Base-by-base conservation (phyloP, 495 filamentous ascomycete species). In the Aspergillus ellipticus region DNA sequence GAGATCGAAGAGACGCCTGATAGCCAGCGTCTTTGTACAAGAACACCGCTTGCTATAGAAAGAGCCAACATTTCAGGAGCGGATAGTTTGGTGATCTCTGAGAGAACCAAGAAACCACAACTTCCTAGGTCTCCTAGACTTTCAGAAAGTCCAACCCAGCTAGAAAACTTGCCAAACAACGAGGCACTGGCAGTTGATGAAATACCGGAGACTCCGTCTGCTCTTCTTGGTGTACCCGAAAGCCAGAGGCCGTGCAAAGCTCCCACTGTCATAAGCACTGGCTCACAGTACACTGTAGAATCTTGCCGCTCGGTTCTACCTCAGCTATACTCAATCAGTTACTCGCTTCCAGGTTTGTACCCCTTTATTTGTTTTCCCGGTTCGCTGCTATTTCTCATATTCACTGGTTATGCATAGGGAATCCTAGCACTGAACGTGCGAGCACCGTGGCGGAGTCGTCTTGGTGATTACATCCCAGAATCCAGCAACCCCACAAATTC, bases 121-220 rank as follows among this genome's bases (percentile, higher is more conserved):
- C 22, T 22, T 11, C 22, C n/a, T 31, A 53, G 4, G 28, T 22
- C 21, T 41, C 13, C 16, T 10, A 13, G 22, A 9, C 16, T 22
- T n/a, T 48, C 22, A 15, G 22, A 8, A 29, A 8, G 15, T 17
- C 45, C 6, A 16, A 24, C 5, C 22, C 24, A 22, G 15, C 6
- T 16, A 6, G 13, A 29, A n/a, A 15, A 2, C 21, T 22, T 47
- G n/a, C 4, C 13, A n/a, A 16, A 11, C 41, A 41, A 41, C 47
- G 42, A 17, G 16, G 35, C 11, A 11, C 37, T 11, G 16, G 28
- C 57, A 43, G 31, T 49, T 7, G 21, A 33, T 28, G 66, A 69
- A 37, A 62, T 72, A 43, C 56, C 66, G 9, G 69, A 71, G 47
- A 71, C 66, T 11, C 64, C 68, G 15, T 45, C 55, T 41, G 37